Evolutionary conservation across 345 rosid species (phyloP).

Genomic region (Durio zibethinus): DNA sequence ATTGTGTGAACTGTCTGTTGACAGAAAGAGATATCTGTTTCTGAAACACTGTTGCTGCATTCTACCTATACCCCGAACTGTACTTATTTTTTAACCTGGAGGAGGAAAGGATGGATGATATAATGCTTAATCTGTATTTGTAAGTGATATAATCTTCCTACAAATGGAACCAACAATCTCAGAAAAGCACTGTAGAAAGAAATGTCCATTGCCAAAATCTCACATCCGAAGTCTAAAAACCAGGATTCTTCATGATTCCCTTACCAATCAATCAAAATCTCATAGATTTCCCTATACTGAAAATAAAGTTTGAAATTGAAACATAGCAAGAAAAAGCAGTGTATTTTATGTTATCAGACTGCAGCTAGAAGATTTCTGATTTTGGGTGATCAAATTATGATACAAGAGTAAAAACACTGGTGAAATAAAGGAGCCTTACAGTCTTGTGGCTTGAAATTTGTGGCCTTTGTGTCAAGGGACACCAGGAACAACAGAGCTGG

Average conservation of each 20-base stretch:
- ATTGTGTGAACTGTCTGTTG: background rate
- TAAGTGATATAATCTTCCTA: background rate
- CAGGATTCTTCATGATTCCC: background rate
- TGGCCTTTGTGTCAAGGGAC: too few relatives aligned
- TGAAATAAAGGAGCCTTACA: background rate
- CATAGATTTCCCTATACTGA: background rate
- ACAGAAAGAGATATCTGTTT: background rate
- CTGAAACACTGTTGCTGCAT: background rate
- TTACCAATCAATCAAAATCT: background rate
- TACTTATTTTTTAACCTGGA: background rate
- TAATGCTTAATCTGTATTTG: background rate
- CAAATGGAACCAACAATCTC: background rate
- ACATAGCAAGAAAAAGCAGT: background rate
- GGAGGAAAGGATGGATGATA: background rate
- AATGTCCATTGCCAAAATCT: background rate
- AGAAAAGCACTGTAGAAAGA: too few relatives aligned
- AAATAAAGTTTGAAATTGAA: background rate
- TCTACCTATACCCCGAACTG: background rate
- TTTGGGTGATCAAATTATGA: too few relatives aligned
- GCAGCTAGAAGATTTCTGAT: background rate
- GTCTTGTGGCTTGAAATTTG: background rate
- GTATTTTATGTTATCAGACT: background rate
- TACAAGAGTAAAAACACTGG: background rate
- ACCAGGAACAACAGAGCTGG: background rate
- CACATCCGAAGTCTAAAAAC: background rate